phyloP scores from a whole-genome alignment of 2,329 filamentous ascomycete species.

The Daldinia sp. region DNA sequence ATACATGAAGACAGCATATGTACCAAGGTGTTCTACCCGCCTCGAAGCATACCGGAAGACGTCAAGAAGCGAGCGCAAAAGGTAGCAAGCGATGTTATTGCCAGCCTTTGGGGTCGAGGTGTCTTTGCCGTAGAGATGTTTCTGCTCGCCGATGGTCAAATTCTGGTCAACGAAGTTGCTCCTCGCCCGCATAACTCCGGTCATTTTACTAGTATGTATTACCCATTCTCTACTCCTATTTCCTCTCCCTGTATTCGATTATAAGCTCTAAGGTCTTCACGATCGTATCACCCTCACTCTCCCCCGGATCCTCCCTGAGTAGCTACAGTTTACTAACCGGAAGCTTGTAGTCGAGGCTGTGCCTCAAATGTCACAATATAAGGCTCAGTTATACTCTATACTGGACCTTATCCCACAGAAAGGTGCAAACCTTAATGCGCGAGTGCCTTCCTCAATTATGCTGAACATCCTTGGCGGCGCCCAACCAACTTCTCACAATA shows the following conservation, averaged over 20 bases:
- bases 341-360: conserved; percentile 78
- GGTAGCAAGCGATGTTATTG: conserved; percentile 82
- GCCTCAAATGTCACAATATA: conserved; percentile 87
- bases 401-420: conserved; percentile 72
- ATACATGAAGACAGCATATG: conserved; percentile 96
- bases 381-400: conserved; percentile 88
- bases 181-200: conserved; percentile 81
- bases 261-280: neutral
- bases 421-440: conserved; percentile 66
- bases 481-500: conserved; percentile 70
- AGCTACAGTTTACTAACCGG: conserved; percentile 12
- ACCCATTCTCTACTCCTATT: neutral
- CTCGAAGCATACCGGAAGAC: conserved; percentile 73
- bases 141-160: conserved; percentile 76
- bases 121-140: conserved; percentile 99
- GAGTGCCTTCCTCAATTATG: conserved; percentile 77
- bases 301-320: neutral
- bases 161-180: conserved; percentile 80
- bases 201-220: conserved; percentile 77
- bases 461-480: conserved; percentile 82
- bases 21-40: conserved; percentile 89
- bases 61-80: conserved; percentile 76
- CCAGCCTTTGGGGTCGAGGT: conserved; percentile 85
- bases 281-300: neutral
- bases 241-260: neutral